Base-by-base conservation (phyloP, 176 grass and related monocot genomes). In the Otatea glauca region DNA sequence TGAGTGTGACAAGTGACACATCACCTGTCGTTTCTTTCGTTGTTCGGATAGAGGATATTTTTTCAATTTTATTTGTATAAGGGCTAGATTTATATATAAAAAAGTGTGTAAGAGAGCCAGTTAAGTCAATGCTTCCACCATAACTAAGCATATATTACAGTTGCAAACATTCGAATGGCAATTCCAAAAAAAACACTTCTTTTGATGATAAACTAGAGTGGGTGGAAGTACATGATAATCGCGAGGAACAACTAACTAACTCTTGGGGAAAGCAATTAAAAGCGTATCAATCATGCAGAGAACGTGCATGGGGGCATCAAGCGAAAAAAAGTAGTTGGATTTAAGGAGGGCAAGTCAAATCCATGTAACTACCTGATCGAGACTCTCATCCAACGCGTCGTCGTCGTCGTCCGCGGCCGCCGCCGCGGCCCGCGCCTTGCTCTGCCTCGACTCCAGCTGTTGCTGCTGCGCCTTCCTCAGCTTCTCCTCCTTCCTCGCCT, bases 401-500 rank as follows among this genome's bases (percentile, higher is more conserved):
- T 92, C 88, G 47, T 85, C 78, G 18, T 84, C 86, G 2, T 76
- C 51, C 1, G 51, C 59, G 0, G 45, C 73, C n/a, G 35, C 24
- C 5, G 42, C 59, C 15, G 56, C n/a, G 25, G 80, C 54, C 55
- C 50, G 70, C 29, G 68, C 35, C 27, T 80, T 84, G 78, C 25
- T 72, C 34, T 78, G 54, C 81, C 81, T 75, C n/a, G 67, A 70
- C 74, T 87, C 82, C 69, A 83, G 55, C 37, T 77, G 72, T 62
- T 81, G 91, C 68, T 84, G 91, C 85, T 90, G 83, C 68, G 85
- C 82, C 73, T 91, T 91, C 79, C 64, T 79, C 79, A 83, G 78
- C 89, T 93, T 97, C 65, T 97, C 95, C 32, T 93, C 45, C 87
- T 97, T 91, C 75, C 92, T 91, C 60, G 89, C 81, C 64, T 78